phyloP scores from a whole-genome alignment of 495 filamentous ascomycete genomes.

The Elaphomyces granulatus region DNA sequence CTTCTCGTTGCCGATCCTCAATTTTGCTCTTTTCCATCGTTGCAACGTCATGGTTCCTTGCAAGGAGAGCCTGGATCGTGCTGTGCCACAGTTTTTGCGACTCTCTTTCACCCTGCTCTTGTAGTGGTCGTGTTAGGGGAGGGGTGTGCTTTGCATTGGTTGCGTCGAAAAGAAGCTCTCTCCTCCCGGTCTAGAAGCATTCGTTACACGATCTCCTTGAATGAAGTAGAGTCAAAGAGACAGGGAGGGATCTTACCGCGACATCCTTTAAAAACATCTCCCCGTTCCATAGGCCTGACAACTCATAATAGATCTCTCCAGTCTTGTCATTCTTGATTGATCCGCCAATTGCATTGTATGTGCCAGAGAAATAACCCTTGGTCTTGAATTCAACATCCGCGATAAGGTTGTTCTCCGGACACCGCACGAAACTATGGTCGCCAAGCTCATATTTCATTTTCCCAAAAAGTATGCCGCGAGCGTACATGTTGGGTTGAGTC shows the following conservation, averaged over 20 bases:
- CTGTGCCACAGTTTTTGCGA: conserved; percentile 76
- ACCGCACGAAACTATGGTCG: conserved; percentile 89
- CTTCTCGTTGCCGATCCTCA: conserved; percentile 80
- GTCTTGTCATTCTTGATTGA: conserved; percentile 81
- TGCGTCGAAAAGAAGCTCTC: conserved; percentile 82
- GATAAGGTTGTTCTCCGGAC: conserved; percentile 70
- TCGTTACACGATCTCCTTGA: neutral
- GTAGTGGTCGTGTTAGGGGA: conserved; percentile 59
- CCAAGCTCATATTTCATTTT: conserved; percentile 99
- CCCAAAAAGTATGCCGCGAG: conserved; percentile 88
- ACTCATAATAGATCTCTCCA: conserved; percentile 72
- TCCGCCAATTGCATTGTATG: conserved; percentile 91
- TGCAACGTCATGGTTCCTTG: conserved; percentile 72
- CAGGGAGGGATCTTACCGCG: conserved; percentile 39
- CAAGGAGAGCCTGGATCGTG: conserved; percentile 65
- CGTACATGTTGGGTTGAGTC: conserved; percentile 99
- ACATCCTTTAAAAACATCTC: conserved; percentile 84
- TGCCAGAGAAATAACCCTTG: conserved; percentile 93
- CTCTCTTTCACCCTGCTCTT: conserved; percentile 82
- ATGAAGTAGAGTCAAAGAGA: neutral
- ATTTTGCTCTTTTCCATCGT: conserved; percentile 93
- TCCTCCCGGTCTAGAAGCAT: conserved; percentile 57
- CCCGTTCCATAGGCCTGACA: conserved; percentile 85
- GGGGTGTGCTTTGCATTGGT: conserved; percentile 57
- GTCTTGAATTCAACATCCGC: conserved; percentile 98